Evolutionary conservation across 2,329 filamentous ascomycete species (phyloP).

Genomic region (Penicillium sp.): DNA sequence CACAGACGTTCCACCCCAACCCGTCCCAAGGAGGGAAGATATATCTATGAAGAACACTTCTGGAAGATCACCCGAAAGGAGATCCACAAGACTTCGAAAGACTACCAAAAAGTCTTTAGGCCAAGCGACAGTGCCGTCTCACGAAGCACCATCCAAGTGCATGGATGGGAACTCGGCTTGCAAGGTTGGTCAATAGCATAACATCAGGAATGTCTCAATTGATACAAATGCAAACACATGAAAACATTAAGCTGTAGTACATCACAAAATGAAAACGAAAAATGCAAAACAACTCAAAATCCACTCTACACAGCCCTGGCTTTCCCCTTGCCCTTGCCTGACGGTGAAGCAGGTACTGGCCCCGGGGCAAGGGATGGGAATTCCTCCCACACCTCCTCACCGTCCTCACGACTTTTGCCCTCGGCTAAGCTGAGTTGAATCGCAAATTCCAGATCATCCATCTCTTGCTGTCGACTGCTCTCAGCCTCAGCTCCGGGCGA

Average conservation of each 20-base stretch:
- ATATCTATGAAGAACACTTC: too few relatives aligned
- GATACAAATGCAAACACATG: background rate
- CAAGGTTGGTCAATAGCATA: background rate
- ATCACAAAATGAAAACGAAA: background rate
- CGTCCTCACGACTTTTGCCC: slow-evolving; percentile 41
- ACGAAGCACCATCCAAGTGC: too few relatives aligned
- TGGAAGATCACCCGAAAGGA: too few relatives aligned
- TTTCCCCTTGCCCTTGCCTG: slow-evolving; percentile 30
- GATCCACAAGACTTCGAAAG: too few relatives aligned
- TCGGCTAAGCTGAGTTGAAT: slow-evolving; percentile 55
- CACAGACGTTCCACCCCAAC: too few relatives aligned
- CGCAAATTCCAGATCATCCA: slow-evolving; percentile 54
- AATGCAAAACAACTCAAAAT: background rate
- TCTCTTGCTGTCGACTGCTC: slow-evolving; percentile 39
- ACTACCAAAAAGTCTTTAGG: too few relatives aligned
- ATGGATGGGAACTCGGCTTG: background rate
- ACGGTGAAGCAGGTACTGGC: slow-evolving; percentile 17
- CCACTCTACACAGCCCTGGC: slow-evolving; percentile 15
- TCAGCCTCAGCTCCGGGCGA: slow-evolving; percentile 19
- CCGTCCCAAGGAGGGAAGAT: too few relatives aligned
- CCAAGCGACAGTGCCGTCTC: too few relatives aligned
- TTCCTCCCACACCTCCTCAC: slow-evolving; percentile 23
- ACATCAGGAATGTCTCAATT: background rate
- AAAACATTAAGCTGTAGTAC: background rate
- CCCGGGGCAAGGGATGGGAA: slow-evolving; percentile 23